These are phyloP conservation scores for Phytophthora kernoviae DNA, from an alignment of 352 stramenopile genomes.

Conservation along the genomic window DNA sequence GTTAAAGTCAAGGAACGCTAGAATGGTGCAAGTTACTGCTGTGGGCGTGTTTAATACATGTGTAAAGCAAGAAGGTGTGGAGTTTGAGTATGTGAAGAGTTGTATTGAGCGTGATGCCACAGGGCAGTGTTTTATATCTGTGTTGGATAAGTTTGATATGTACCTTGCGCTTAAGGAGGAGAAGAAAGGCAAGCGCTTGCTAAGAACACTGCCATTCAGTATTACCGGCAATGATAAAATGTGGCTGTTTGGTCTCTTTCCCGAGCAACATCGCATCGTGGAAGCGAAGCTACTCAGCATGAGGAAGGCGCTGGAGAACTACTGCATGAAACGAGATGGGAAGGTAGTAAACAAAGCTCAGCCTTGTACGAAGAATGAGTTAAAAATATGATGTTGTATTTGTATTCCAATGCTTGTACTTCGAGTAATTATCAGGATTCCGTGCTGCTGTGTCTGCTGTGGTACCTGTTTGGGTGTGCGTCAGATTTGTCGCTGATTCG, in stretches of 20 bases:
- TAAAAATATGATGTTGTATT: slow-evolving; percentile 20
- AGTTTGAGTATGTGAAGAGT: slow-evolving; percentile 5
- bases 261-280: slow-evolving; percentile 1
- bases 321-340: slow-evolving; percentile 16
- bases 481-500: slow-evolving; percentile 23
- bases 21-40: neutral
- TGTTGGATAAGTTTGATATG: slow-evolving; percentile 10
- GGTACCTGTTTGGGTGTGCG: slow-evolving; percentile 35
- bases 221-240: slow-evolving; percentile 1
- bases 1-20: slow-evolving; percentile 3
- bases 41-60: slow-evolving; percentile 4
- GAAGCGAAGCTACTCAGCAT: slow-evolving; percentile 4
- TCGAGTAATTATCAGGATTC: slow-evolving; percentile 33
- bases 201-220: too few relatives aligned
- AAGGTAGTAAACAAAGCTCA: slow-evolving; percentile 33
- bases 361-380: slow-evolving; percentile 28
- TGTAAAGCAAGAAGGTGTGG: slow-evolving; percentile 3
- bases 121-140: slow-evolving; percentile 4
- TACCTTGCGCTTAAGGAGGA: slow-evolving; percentile 19
- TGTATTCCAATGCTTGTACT: slow-evolving; percentile 20
- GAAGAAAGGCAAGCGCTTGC: slow-evolving; percentile 1
- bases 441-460: slow-evolving; percentile 30
- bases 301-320: slow-evolving; percentile 5
- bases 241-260: slow-evolving; percentile 10
- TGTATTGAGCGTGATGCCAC: slow-evolving; percentile 2